Evolutionary conservation across 2,329 filamentous ascomycete species (phyloP).

Genomic region (Sporothrix humicola): DNA sequence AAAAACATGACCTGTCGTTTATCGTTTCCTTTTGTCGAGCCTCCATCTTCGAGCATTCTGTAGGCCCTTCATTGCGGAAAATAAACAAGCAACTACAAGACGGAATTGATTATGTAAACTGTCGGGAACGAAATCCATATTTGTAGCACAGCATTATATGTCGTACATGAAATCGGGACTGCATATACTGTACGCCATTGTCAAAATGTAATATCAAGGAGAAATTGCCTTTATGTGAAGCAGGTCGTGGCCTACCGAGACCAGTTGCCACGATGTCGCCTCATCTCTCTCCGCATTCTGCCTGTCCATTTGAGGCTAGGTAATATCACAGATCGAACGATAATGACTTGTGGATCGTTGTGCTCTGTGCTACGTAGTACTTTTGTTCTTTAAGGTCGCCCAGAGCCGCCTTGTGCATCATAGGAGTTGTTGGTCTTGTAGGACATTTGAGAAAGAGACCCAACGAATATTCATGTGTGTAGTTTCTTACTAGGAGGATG

Average conservation of each 20-base stretch:
- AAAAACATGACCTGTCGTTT: conserved; percentile 15
- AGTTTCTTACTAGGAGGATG: too few species aligned
- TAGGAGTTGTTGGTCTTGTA: too few species aligned
- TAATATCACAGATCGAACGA: not conserved
- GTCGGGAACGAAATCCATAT: too few species aligned
- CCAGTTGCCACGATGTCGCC: not conserved
- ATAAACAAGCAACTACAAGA: not conserved
- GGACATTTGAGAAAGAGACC: too few species aligned
- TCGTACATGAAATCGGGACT: not conserved
- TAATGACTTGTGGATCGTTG: not conserved
- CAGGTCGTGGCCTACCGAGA: not conserved
- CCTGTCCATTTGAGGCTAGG: not conserved
- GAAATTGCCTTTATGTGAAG: not conserved
- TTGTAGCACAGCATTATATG: not conserved
- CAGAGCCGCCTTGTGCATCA: too few species aligned
- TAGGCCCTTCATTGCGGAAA: too few species aligned
- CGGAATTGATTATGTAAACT: too few species aligned
- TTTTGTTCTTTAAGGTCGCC: too few species aligned
- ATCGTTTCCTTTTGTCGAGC: not conserved
- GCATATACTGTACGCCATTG: not conserved
- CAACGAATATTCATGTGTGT: too few species aligned
- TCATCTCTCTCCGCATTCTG: not conserved
- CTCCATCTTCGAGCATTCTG: not conserved
- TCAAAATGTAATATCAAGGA: not conserved
- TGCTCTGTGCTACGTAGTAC: too few species aligned